phyloP scores from a whole-genome alignment of 2,329 filamentous ascomycete genomes.

The Colletotrichum noveboracense region DNA sequence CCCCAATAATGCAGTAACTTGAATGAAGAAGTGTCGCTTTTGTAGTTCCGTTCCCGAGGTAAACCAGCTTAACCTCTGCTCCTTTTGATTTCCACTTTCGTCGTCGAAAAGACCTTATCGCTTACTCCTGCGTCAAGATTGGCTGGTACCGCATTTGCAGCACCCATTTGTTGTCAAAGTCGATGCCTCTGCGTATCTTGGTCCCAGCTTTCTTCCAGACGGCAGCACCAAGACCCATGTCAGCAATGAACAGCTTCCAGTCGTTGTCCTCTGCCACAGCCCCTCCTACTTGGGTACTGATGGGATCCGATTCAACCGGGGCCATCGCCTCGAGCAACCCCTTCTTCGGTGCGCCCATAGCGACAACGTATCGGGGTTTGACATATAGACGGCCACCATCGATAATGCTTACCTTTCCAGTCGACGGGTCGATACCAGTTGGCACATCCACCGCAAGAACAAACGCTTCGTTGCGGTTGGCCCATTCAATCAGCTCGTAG shows the following conservation, averaged over 20 bases:
- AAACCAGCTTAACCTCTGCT: neutral
- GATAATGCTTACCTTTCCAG: slow-evolving; percentile 68
- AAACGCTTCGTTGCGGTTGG: slow-evolving; percentile 83
- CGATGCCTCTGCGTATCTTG: slow-evolving; percentile 81
- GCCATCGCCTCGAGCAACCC: slow-evolving; percentile 81
- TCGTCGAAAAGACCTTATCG: neutral
- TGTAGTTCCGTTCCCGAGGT: neutral
- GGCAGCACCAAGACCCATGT: slow-evolving; percentile 82
- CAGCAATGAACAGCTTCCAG: slow-evolving; percentile 85
- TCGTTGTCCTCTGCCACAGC: slow-evolving; percentile 53
- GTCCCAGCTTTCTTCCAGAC: slow-evolving; percentile 88
- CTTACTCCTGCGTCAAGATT: neutral
- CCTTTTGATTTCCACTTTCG: neutral
- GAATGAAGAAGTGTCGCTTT: slow-evolving; percentile 6
- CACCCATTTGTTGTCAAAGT: slow-evolving; percentile 89
- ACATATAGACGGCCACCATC: slow-evolving; percentile 84
- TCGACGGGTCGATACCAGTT: slow-evolving; percentile 82
- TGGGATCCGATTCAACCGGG: slow-evolving; percentile 46
- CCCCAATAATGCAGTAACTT: slow-evolving; percentile 2
- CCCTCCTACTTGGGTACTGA: slow-evolving; percentile 16
- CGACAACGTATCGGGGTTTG: slow-evolving; percentile 81
- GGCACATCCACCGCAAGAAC: slow-evolving; percentile 91
- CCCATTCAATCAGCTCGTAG: slow-evolving; percentile 92
- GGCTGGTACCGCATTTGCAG: slow-evolving; percentile 66
- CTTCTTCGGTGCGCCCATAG: slow-evolving; percentile 84